Evolutionary conservation across 1,139 yeast genomes (phyloP).

Genomic region (Yamadazyma blattariae): DNA sequence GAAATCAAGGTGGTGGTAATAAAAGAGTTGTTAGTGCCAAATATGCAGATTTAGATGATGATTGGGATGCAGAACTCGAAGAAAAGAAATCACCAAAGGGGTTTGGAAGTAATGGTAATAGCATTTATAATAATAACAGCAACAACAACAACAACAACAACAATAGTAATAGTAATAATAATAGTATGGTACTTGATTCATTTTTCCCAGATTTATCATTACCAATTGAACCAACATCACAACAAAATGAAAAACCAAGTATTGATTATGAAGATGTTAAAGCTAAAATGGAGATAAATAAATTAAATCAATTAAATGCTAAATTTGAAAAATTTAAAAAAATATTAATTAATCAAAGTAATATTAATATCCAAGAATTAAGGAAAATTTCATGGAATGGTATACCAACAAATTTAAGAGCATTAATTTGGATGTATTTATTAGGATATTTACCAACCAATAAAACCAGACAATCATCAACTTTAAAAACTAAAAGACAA

Average conservation of each 20-base stretch:
- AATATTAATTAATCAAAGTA: conserved; percentile 50
- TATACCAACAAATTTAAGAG: conserved; percentile 76
- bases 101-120: conserved; percentile 14
- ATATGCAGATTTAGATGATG: conserved; percentile 75
- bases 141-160: too few relatives aligned
- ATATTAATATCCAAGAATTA: conserved; percentile 61
- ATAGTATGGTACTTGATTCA: conserved; percentile 31
- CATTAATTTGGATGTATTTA: conserved; percentile 84
- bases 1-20: too few relatives aligned
- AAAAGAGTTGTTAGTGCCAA: conserved; percentile 16
- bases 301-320: conserved; percentile 55
- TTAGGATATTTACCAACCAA: conserved; percentile 91
- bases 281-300: conserved; percentile 35
- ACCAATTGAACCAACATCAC: conserved; percentile 10
- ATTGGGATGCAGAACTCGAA: conserved; percentile 87
- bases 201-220: conserved; percentile 38
- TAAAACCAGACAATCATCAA: conserved; percentile 65
- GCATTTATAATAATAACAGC: too few relatives aligned
- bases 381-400: conserved; percentile 93
- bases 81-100: conserved; percentile 14
- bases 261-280: conserved; percentile 17
- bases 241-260: conserved; percentile 3
- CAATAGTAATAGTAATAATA: conserved; percentile 1
- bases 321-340: conserved; percentile 67
- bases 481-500: conserved; percentile 75